Conservation (phyloP, 371 early-diverging fungal species). For the Scutellospora calospora region DNA sequence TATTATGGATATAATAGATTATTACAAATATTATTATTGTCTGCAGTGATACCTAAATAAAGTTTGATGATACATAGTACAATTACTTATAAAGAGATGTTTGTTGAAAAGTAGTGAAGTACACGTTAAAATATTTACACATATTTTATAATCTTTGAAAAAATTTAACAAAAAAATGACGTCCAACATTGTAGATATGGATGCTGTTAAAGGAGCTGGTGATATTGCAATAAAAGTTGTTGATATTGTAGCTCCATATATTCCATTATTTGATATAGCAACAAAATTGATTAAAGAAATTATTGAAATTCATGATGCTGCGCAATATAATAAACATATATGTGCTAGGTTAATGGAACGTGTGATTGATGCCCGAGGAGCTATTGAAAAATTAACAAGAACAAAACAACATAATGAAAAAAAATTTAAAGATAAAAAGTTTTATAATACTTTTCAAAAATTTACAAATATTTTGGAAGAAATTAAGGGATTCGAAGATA, state of each 20-base stretch:
- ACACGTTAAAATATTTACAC: too few species aligned
- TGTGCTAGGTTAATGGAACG: conserved; percentile 27
- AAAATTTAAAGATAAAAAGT: conserved; percentile 2
- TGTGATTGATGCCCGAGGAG: conserved; percentile 1
- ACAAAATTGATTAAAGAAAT: conserved; percentile 18
- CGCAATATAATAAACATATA: conserved; percentile 36
- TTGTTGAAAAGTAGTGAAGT: too few species aligned
- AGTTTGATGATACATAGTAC: too few species aligned
- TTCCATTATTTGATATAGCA: conserved; percentile 17
- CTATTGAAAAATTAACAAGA: not conserved
- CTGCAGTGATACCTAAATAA: too few species aligned
- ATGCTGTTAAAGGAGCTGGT: too few species aligned
- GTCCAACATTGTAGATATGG: too few species aligned
- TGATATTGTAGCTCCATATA: not conserved
- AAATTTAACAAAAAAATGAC: too few species aligned
- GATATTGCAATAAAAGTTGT: too few species aligned
- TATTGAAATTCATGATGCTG: conserved; percentile 1
- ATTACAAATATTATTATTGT: too few species aligned
- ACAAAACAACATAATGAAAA: conserved; percentile 3
- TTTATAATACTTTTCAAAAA: conserved; percentile 24
- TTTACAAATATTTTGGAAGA: conserved; percentile 17
- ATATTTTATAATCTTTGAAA: too few species aligned
- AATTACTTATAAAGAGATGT: too few species aligned
- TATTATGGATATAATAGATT: too few species aligned
- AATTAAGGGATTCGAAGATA: conserved; percentile 11